These are phyloP conservation scores for Cordyceps fumosorosea DNA, from an alignment of 2,329 filamentous ascomycete species.

Conservation along the genomic window DNA sequence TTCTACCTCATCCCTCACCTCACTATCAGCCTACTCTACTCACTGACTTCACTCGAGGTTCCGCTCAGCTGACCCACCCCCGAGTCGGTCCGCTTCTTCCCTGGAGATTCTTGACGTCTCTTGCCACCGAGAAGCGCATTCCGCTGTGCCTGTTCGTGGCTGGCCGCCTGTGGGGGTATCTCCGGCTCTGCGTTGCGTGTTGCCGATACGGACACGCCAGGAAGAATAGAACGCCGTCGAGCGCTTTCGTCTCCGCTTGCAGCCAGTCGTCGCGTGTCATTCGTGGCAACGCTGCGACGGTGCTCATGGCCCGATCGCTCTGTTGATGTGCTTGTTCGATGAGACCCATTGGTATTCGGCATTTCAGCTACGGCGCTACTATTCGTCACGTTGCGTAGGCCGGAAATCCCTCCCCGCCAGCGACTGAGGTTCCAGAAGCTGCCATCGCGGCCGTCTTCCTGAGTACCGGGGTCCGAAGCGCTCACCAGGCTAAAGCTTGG, in stretches of 20 bases:
- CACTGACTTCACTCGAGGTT: slow-evolving; percentile 19
- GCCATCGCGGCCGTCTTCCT: slow-evolving; percentile 35
- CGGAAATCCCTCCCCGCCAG: slow-evolving; percentile 40
- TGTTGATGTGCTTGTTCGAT: slow-evolving; percentile 25
- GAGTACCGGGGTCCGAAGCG: slow-evolving; percentile 27
- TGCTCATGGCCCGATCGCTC: slow-evolving; percentile 25
- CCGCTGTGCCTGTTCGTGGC: slow-evolving; percentile 13
- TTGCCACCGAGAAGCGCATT: slow-evolving; percentile 4
- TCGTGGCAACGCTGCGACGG: slow-evolving; percentile 24
- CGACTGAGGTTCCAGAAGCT: slow-evolving; percentile 52
- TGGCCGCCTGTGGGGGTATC: slow-evolving; percentile 17
- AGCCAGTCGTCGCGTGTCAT: slow-evolving; percentile 22
- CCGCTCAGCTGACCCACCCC: slow-evolving; percentile 27
- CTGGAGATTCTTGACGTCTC: slow-evolving; percentile 15
- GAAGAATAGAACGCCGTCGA: slow-evolving; percentile 26
- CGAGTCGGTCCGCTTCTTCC: slow-evolving; percentile 28
- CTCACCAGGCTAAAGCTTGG: slow-evolving; percentile 48
- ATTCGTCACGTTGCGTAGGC: slow-evolving; percentile 25
- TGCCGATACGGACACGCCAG: slow-evolving; percentile 15
- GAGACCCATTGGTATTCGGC: slow-evolving; percentile 13
- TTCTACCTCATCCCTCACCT: neutral
- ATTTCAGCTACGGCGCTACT: slow-evolving; percentile 18
- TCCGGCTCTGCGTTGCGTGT: slow-evolving; percentile 18
- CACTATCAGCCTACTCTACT: neutral
- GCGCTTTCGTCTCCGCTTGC: slow-evolving; percentile 19